These are phyloP conservation scores for Hypoxylon intermedium DNA, from an alignment of 495 filamentous ascomycete genomes.

Conservation along the genomic window DNA sequence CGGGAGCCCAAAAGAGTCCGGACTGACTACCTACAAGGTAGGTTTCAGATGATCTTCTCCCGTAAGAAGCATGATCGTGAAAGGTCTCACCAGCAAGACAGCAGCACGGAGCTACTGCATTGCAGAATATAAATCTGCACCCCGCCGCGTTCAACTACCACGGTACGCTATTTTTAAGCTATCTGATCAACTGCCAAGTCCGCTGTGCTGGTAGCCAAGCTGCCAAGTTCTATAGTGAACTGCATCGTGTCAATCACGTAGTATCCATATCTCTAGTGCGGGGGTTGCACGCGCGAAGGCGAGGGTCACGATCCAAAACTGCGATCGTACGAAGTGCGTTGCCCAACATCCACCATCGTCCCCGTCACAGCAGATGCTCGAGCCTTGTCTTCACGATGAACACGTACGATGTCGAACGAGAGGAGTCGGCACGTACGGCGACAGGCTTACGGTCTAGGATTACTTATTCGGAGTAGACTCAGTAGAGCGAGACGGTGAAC, in stretches of 20 bases:
- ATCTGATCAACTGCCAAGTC: not conserved
- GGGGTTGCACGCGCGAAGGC: slow-evolving; percentile 17
- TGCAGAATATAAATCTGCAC: not conserved
- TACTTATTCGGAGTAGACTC: too few species aligned
- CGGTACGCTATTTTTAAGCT: not conserved
- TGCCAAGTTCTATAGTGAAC: slow-evolving; percentile 18
- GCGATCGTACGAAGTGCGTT: slow-evolving; percentile 11
- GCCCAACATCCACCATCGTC: not conserved
- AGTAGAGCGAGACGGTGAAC: slow-evolving; percentile 9
- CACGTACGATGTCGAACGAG: slow-evolving; percentile 40
- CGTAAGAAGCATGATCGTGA: slow-evolving; percentile 8
- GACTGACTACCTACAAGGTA: slow-evolving; percentile 19
- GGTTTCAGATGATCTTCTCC: slow-evolving; percentile 18
- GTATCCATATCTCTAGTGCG: slow-evolving; percentile 26
- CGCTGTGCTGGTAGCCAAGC: slow-evolving; percentile 11
- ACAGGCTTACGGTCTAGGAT: not conserved
- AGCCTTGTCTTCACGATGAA: not conserved
- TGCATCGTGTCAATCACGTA: slow-evolving; percentile 27
- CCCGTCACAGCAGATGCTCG: not conserved
- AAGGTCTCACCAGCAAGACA: slow-evolving; percentile 3
- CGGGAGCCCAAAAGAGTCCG: too few species aligned
- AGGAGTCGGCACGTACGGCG: not conserved
- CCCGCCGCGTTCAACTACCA: not conserved
- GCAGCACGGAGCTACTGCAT: slow-evolving; percentile 7
- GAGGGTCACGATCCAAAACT: slow-evolving; percentile 10